Evolutionary conservation across 2,329 filamentous ascomycete genomes (phyloP).

Genomic region (Ascochyta koolunga): DNA sequence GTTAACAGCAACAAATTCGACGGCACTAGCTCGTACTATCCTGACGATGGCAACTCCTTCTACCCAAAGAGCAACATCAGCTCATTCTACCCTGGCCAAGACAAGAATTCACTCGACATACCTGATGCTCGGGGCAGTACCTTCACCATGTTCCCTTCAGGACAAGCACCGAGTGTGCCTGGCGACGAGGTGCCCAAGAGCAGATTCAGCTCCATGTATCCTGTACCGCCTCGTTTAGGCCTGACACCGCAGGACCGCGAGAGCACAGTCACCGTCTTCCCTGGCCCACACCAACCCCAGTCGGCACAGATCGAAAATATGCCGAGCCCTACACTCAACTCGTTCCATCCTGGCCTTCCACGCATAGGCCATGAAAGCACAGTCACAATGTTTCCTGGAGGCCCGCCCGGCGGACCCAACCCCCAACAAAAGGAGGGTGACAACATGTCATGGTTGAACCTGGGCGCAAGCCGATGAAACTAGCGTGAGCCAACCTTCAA

Average conservation of each 20-base stretch:
- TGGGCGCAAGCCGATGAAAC: constrained; percentile 55
- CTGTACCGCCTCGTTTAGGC: constrained; percentile 36
- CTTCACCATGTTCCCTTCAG: constrained; percentile 38
- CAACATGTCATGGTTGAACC: constrained; percentile 83
- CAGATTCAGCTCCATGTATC: constrained; percentile 37
- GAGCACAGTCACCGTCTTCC: constrained; percentile 53
- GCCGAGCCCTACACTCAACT: constrained; percentile 61
- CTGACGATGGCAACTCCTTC: constrained; percentile 42
- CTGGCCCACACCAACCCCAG: constrained; percentile 27
- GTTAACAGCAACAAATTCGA: constrained; percentile 55
- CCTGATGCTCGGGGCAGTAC: constrained; percentile 70
- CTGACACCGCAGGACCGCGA: constrained; percentile 52
- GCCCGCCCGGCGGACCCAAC: constrained; percentile 42
- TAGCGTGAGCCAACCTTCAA: constrained; percentile 6
- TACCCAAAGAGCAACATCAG: constrained; percentile 63
- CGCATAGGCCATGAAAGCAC: constrained; percentile 65
- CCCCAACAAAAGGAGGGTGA: constrained; percentile 27
- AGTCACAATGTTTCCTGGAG: constrained; percentile 47
- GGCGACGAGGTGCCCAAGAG: constrained; percentile 24
- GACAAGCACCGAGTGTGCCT: constrained; percentile 23
- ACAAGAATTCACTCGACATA: constrained; percentile 54
- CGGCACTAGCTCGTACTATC: constrained; percentile 59
- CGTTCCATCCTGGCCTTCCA: constrained; percentile 41
- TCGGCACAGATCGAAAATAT: constrained; percentile 17
- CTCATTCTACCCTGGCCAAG: constrained; percentile 50